phyloP scores from a whole-genome alignment of 176 grass and related monocot genomes.

The Cenchrus fungigraminus region DNA sequence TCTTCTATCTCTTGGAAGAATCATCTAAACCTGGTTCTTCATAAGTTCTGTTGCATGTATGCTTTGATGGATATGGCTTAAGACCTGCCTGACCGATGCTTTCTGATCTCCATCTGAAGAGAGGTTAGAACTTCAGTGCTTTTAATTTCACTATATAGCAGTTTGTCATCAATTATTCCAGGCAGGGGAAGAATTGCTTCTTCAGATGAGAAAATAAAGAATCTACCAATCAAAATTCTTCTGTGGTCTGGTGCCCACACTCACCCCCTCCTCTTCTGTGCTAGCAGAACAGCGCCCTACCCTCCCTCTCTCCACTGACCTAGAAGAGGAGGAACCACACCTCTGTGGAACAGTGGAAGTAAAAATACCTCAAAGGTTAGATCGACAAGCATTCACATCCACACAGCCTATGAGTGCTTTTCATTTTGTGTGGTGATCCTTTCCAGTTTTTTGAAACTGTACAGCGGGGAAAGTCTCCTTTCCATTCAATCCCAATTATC shows the following conservation, averaged over 20 bases:
- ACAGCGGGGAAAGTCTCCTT: no score
- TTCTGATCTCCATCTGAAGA: conserved; percentile 70
- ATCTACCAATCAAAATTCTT: conserved; percentile 76
- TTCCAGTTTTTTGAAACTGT: no score
- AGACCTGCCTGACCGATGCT: conserved; percentile 72
- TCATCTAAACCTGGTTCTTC: background rate
- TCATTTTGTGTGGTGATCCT: no score
- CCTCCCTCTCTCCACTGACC: no score
- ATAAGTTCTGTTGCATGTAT: conserved; percentile 52
- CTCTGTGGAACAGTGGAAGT: no score
- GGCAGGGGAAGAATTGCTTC: conserved; percentile 65
- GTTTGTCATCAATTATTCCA: background rate
- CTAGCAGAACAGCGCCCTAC: no score
- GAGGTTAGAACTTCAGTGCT: conserved; percentile 51
- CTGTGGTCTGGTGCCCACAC: conserved; percentile 72
- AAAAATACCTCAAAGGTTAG: no score
- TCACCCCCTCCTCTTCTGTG: no score
- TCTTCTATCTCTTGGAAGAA: background rate
- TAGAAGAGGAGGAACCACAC: no score
- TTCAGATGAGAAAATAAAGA: conserved; percentile 63
- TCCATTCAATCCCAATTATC: no score
- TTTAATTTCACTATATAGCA: background rate
- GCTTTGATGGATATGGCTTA: conserved; percentile 78
- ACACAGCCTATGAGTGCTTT: no score
- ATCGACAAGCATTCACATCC: no score